Percentiles rank a stretch among this genome's conserved stretches.
These are phyloP conservation scores for Heterobasidion parviporum DNA, from an alignment of 1,284 basidiomycete species.

Conservation along the genomic window DNA sequence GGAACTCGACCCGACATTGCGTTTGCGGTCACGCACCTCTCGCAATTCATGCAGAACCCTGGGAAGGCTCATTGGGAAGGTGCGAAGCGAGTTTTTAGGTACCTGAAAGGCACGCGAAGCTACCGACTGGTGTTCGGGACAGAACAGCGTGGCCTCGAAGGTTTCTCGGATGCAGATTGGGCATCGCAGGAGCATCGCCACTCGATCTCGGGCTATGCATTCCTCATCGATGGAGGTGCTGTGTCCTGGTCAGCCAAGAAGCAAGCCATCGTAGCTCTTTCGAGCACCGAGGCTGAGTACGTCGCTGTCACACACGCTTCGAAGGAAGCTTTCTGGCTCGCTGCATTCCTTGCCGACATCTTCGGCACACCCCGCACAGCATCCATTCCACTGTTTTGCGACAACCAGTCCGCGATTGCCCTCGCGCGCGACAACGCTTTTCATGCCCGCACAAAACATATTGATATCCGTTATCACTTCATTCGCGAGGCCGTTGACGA, in stretches of 20 bases:
- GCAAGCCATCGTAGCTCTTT: too few relatives aligned
- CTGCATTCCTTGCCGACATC: too few relatives aligned
- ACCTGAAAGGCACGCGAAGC: constrained; percentile 9
- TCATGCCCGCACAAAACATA: too few relatives aligned
- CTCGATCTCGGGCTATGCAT: constrained; percentile 14
- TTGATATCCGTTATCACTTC: too few relatives aligned
- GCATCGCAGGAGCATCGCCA: constrained; percentile 13
- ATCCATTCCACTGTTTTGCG: too few relatives aligned
- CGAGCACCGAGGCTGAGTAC: too few relatives aligned
- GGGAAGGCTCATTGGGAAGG: constrained; percentile 12
- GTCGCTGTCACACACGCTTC: too few relatives aligned
- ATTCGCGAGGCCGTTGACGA: too few relatives aligned
- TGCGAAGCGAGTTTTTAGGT: constrained; percentile 14
- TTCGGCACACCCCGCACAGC: too few relatives aligned
- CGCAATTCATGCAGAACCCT: constrained; percentile 11
- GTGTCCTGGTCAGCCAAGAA: constrained; percentile 16
- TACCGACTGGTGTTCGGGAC: neutral
- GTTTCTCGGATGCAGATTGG: constrained; percentile 22
- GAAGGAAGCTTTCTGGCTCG: too few relatives aligned
- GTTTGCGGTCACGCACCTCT: constrained; percentile 13
- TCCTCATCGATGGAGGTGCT: constrained; percentile 8
- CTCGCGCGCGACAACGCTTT: too few relatives aligned
- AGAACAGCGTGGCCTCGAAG: constrained; percentile 10
- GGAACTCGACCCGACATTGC: constrained; percentile 16
- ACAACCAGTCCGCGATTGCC: too few relatives aligned